Evolutionary conservation across 257 asterid genomes (phyloP).

Genomic region (Primulina eburnea): DNA sequence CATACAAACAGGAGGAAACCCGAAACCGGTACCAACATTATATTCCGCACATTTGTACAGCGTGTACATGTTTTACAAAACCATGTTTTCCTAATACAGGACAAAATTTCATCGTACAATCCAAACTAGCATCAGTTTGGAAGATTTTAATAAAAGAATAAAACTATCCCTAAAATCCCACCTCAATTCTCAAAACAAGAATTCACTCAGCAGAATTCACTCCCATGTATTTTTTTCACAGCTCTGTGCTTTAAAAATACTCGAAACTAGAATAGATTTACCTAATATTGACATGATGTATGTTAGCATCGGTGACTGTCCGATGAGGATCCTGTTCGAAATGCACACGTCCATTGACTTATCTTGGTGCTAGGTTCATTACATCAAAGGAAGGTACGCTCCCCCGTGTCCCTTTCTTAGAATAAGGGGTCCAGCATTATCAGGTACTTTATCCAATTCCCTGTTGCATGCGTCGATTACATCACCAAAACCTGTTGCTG

Average conservation of each 20-base stretch:
- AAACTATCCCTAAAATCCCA: constrained; percentile 37
- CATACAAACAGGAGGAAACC: not conserved
- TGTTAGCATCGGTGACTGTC: constrained; percentile 3
- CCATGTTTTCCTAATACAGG: constrained; percentile 19
- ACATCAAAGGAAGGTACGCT: constrained; percentile 95
- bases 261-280: not conserved
- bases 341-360: not conserved
- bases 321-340: not conserved
- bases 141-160: constrained; percentile 38
- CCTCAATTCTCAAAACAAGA: constrained; percentile 31
- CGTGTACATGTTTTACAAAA: constrained; percentile 37
- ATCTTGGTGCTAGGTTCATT: constrained; percentile 10
- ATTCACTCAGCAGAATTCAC: constrained; percentile 35
- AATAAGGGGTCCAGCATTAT: constrained; percentile 93
- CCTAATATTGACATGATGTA: constrained; percentile 20
- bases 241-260: constrained; percentile 20
- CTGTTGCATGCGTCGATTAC: constrained; percentile 57
- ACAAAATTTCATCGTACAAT: constrained; percentile 30
- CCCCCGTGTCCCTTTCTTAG: constrained; percentile 98
- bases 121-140: constrained; percentile 26
- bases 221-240: constrained; percentile 24
- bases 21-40: constrained; percentile 25
- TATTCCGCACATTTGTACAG: constrained; percentile 32
- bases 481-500: constrained; percentile 80
- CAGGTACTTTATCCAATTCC: constrained; percentile 90